These are phyloP conservation scores for Apiospora hydei DNA, from an alignment of 2,329 filamentous ascomycete species.

Conservation along the genomic window DNA sequence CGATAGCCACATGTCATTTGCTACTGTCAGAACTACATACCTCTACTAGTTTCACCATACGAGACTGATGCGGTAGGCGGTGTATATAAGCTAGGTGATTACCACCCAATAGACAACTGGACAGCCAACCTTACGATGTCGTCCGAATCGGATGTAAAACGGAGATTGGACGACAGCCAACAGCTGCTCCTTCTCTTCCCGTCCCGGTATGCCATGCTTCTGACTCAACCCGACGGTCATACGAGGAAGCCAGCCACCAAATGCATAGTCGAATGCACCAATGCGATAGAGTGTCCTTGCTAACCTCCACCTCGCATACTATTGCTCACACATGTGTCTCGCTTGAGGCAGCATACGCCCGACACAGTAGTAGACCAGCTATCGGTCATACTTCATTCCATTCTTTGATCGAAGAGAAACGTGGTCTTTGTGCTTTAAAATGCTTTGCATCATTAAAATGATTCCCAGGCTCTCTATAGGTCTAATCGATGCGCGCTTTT, in stretches of 20 bases:
- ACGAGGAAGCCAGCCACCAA: neutral
- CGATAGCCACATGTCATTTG: neutral
- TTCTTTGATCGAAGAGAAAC: neutral
- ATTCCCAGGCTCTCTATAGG: constrained; percentile 6
- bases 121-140: constrained; percentile 8
- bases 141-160: constrained; percentile 8
- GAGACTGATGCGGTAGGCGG: neutral
- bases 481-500: constrained; percentile 14
- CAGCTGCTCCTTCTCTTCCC: neutral
- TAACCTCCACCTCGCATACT: neutral
- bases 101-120: too few relatives aligned
- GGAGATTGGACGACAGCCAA: neutral
- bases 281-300: neutral
- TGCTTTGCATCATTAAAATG: neutral
- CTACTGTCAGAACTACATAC: neutral
- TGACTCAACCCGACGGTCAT: neutral
- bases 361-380: neutral
- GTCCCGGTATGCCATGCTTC: neutral
- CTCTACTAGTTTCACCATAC: neutral
- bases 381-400: too few relatives aligned
- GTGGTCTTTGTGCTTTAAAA: neutral
- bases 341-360: neutral
- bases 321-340: neutral
- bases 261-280: neutral
- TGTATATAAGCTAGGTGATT: neutral